Percentiles rank a stretch among this genome's conserved stretches.
Evolutionary conservation across 2,329 filamentous ascomycete genomes (phyloP).

Genomic region (Huntiella decipiens): DNA sequence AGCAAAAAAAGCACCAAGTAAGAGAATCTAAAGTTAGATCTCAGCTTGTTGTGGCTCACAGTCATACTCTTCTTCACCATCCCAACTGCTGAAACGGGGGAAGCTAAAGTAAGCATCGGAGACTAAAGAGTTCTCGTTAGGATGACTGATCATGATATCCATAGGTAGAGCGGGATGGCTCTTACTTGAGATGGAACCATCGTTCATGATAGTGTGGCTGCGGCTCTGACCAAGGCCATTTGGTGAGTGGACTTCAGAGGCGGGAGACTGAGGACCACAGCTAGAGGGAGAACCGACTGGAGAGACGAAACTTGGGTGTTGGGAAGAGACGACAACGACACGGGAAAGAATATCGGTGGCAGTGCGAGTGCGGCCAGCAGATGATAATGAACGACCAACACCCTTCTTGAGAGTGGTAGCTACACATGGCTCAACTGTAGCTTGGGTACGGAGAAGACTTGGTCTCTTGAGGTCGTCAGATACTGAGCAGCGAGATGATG

Average conservation of each 20-base stretch:
- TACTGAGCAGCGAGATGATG: conserved; percentile 11
- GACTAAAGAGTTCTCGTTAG: conserved; percentile 2
- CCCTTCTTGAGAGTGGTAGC: conserved; percentile 8
- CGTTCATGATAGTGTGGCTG: conserved; percentile 1
- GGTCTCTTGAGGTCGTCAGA: conserved; percentile 10
- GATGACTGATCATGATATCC: conserved; percentile 1
- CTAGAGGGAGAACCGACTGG: conserved; percentile 5
- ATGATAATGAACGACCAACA: conserved; percentile 8
- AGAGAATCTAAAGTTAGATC: conserved; percentile 1
- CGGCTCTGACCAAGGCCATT: neutral
- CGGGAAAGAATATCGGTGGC: conserved; percentile 10
- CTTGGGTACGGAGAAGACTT: conserved; percentile 10
- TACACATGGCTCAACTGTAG: conserved; percentile 8
- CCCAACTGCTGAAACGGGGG: conserved; percentile 52
- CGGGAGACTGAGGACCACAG: conserved; percentile 1
- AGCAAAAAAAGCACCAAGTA: neutral
- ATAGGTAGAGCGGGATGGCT: conserved; percentile 13
- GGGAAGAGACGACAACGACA: conserved; percentile 7
- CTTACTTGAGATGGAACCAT: conserved; percentile 16
- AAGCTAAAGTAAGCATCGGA: conserved; percentile 44
- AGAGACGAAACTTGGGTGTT: conserved; percentile 6
- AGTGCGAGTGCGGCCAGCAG: conserved; percentile 7
- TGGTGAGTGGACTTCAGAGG: neutral
- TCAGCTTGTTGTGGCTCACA: conserved; percentile 5
- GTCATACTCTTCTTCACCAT: conserved; percentile 19